Evolutionary conservation across 1,284 basidiomycete genomes (phyloP), one percentile per base, ranked within the genome.

Genomic region (Tilletia indica): DNA sequence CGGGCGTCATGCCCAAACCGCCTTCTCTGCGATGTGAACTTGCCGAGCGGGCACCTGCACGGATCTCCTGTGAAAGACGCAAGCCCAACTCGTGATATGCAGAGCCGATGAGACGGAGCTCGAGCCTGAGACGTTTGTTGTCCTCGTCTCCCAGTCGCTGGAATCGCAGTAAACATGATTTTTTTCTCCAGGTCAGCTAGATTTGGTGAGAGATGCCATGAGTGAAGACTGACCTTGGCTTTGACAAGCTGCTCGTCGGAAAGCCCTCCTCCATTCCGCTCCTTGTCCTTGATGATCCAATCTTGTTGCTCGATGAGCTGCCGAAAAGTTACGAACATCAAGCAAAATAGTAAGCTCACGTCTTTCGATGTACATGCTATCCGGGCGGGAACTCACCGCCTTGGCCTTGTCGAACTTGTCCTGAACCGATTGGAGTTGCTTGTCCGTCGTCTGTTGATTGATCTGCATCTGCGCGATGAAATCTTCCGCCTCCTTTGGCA

Each of bases 281-380:
- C 76, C 69, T 73, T 76, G 19, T 79, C 79, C 73, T 80, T 79
- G 74, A 80, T 74, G 74, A 80, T 77, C 67, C 73, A 74, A 86
- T 96, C 93, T 84, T 97, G 94, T 69, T 90, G 88, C 84, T 93
- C 93, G 87, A 97, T 94, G 85, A 96, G 94, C 91, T 93, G 42
- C 31, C 42, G 42, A 34, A 21, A 45, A 48, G 42, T 9, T 25
- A 45, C 6, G 14, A 14, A 45, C 1, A 45, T 9, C 9, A 14
- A 45, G 14, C 9, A 45, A 14, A 45, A 14, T 8, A 8, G 42
- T 45, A 3, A 45, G 42, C 42, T 45, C 42, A 45, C 42, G 9
- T 9, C 42, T 45, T 9, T 21, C 21, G 56, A 58, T 25, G 47
- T n/a, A 49, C 3, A 25, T 4, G 9, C 9, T 21, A 0, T 19